Evolutionary conservation across 1,139 yeast genomes (phyloP).

Genomic region (Trichomonascaceae sp.): DNA sequence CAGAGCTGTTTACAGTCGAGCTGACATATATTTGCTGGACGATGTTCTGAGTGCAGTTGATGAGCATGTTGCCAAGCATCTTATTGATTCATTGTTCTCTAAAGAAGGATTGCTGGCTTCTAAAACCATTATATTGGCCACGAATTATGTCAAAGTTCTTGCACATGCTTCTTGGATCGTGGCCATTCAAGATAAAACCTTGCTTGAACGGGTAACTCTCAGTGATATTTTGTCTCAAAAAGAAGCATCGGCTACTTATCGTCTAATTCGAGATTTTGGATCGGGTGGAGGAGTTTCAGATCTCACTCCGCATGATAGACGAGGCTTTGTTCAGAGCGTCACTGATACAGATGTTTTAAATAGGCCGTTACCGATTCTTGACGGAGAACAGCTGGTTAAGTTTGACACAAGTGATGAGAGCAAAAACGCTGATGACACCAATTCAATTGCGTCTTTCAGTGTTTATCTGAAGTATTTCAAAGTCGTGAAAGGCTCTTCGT

Average conservation of each 20-base stretch:
- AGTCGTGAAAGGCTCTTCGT: background rate
- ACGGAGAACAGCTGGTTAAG: background rate
- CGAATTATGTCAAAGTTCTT: slow-evolving; percentile 87
- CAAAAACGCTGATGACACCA: background rate
- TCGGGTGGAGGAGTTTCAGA: background rate
- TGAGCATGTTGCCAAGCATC: slow-evolving; percentile 81
- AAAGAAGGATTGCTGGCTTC: slow-evolving; percentile 61
- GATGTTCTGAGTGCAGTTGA: slow-evolving; percentile 91
- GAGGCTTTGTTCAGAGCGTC: background rate
- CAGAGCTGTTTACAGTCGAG: slow-evolving; percentile 69
- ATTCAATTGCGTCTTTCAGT: background rate
- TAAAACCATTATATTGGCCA: slow-evolving; percentile 72
- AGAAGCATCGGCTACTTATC: slow-evolving; percentile 74
- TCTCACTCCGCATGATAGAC: background rate
- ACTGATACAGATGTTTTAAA: background rate
- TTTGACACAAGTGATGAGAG: background rate
- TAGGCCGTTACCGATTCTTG: background rate
- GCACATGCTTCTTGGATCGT: slow-evolving; percentile 74
- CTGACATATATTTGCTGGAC: slow-evolving; percentile 66
- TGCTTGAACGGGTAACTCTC: slow-evolving; percentile 68
- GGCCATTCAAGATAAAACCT: slow-evolving; percentile 78
- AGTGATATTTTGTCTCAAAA: slow-evolving; percentile 67
- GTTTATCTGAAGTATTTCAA: background rate
- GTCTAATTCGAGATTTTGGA: slow-evolving; percentile 34
- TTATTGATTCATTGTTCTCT: slow-evolving; percentile 61